phyloP scores from a whole-genome alignment of 2,329 filamentous ascomycete genomes.

The Periconia digitata region DNA sequence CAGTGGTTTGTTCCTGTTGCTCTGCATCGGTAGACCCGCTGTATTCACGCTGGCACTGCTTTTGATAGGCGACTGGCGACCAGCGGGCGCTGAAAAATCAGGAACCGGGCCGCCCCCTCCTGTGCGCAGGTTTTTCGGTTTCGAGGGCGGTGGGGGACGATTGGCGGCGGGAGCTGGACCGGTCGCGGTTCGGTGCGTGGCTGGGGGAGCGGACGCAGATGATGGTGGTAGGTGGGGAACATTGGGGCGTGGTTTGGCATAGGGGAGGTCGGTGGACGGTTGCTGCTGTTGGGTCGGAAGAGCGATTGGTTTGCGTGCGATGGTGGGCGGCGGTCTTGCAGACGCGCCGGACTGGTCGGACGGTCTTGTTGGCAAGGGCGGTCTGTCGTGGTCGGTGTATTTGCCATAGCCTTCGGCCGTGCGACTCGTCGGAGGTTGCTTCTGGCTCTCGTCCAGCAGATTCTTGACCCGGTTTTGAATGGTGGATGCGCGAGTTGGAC shows the following conservation, averaged over 20 bases:
- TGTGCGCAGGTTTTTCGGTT: constrained; percentile 61
- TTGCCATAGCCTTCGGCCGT: constrained; percentile 90
- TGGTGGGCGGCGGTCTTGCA: constrained; percentile 22
- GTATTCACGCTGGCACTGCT: neutral
- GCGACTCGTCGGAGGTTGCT: constrained; percentile 57
- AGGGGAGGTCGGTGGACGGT: constrained; percentile 24
- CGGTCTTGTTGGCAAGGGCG: constrained; percentile 32
- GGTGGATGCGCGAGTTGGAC: constrained; percentile 67
- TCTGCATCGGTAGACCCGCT: neutral
- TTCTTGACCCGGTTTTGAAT: constrained; percentile 92
- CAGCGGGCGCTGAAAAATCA: neutral
- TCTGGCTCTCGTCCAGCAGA: constrained; percentile 72
- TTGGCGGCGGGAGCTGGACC: constrained; percentile 25
- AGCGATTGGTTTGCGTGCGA: constrained; percentile 53
- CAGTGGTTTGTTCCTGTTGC: constrained; percentile 25
- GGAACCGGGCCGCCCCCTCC: constrained; percentile 34
- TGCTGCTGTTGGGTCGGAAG: constrained; percentile 8
- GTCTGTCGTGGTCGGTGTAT: constrained; percentile 61
- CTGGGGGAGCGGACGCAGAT: constrained; percentile 38
- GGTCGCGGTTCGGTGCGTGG: constrained; percentile 30
- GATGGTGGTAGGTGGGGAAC: constrained; percentile 19
- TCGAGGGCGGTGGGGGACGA: constrained; percentile 59
- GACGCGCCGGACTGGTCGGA: constrained; percentile 25
- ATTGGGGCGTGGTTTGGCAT: constrained; percentile 28
- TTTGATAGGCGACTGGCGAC: constrained; percentile 3